Conservation (phyloP, 2,329 filamentous ascomycete species). For the Pestalotiopsis sp. region DNA sequence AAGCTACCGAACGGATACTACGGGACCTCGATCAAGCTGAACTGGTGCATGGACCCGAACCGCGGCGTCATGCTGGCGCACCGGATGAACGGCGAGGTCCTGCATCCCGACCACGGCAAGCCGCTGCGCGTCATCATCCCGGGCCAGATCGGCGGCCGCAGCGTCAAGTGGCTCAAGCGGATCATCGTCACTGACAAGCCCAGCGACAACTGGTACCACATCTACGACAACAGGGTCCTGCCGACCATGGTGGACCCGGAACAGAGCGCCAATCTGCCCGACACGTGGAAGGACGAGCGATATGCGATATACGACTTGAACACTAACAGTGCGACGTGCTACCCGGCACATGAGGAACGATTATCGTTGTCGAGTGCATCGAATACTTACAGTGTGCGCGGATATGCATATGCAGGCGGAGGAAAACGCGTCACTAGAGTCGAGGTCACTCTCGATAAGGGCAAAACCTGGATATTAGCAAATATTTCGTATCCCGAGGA, state of each 20-base stretch:
- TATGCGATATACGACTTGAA: constrained; percentile 94
- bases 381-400: constrained; percentile 66
- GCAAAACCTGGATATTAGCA: constrained; percentile 77
- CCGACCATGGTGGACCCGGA: constrained; percentile 87
- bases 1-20: constrained; percentile 87
- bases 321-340: constrained; percentile 81
- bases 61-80: constrained; percentile 85
- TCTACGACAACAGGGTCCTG: constrained; percentile 88
- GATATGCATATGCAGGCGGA: constrained; percentile 88
- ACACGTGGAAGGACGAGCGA: constrained; percentile 85
- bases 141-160: constrained; percentile 88
- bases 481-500: constrained; percentile 85
- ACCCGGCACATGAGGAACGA: constrained; percentile 77
- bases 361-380: constrained; percentile 52
- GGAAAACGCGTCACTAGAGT: constrained; percentile 82
- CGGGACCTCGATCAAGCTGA: constrained; percentile 84
- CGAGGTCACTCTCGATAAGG: constrained; percentile 82
- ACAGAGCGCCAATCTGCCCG: constrained; percentile 71
- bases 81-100: constrained; percentile 84
- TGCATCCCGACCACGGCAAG: constrained; percentile 84
- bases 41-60: constrained; percentile 84
- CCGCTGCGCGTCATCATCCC: constrained; percentile 83
- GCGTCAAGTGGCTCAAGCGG: constrained; percentile 89
- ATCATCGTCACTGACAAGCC: constrained; percentile 78
- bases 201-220: constrained; percentile 94